A percentile compares a stretch with the other conserved stretches of the same genome.
phyloP scores from a whole-genome alignment of 129 eudicot genomes.

The Lactuca saligna region DNA sequence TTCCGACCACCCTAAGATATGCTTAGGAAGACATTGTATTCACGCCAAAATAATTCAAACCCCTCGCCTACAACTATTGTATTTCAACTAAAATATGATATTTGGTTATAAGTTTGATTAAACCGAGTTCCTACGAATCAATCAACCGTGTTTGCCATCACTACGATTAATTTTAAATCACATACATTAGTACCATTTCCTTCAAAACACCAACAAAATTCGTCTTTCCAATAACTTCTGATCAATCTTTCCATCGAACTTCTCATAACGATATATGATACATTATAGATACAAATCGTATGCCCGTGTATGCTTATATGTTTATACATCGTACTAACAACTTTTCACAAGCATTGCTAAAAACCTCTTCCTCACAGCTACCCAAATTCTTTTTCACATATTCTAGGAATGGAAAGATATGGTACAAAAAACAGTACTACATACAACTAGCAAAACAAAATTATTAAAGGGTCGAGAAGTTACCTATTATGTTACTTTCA shows the following conservation, averaged over 20 bases:
- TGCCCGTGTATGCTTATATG: neutral
- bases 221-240: neutral
- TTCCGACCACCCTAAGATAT: too few relatives aligned
- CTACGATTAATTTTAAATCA: too few relatives aligned
- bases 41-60: too few relatives aligned
- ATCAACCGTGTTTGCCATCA: too few relatives aligned
- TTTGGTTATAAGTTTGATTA: too few relatives aligned
- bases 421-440: conserved; percentile 2
- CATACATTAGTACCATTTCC: neutral
- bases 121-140: too few relatives aligned
- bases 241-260: conserved; percentile 14
- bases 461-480: neutral
- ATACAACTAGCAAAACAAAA: conserved; percentile 15
- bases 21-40: too few relatives aligned
- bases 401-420: conserved; percentile 3
- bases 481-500: conserved; percentile 12
- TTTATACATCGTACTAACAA: conserved; percentile 26
- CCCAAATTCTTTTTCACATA: conserved; percentile 5
- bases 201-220: neutral
- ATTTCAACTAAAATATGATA: too few relatives aligned
- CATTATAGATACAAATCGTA: conserved; percentile 6
- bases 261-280: conserved; percentile 6
- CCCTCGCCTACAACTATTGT: too few relatives aligned
- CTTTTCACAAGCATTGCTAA: conserved; percentile 16
- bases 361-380: conserved; percentile 7